A percentile compares a stretch with the other conserved stretches of the same genome.
Evolutionary conservation across 495 filamentous ascomycete genomes (phyloP).

Genomic region (Trichoderma parareesei): DNA sequence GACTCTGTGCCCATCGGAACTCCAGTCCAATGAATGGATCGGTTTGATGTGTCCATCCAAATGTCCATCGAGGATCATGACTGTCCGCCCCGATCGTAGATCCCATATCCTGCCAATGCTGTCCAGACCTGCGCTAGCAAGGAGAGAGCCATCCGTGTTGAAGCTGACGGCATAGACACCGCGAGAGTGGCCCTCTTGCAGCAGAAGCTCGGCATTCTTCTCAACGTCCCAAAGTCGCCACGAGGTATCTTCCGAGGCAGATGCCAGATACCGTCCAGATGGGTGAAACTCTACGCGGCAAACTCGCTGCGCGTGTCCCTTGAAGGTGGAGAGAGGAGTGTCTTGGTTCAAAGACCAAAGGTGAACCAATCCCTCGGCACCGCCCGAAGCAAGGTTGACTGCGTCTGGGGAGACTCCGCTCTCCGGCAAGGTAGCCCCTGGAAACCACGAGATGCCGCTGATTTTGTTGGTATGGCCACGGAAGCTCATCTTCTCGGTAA

Average conservation of each 20-base stretch:
- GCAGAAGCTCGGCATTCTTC: slow-evolving; percentile 69
- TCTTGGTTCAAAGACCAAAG: slow-evolving; percentile 85
- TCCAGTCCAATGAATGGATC: slow-evolving; percentile 89
- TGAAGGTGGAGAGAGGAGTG: slow-evolving; percentile 72
- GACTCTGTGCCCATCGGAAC: slow-evolving; percentile 78
- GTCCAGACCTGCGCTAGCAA: slow-evolving; percentile 86
- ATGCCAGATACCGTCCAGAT: slow-evolving; percentile 81
- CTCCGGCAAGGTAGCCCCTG: slow-evolving; percentile 65
- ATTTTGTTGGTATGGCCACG: slow-evolving; percentile 81
- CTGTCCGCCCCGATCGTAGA: slow-evolving; percentile 82
- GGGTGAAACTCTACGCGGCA: slow-evolving; percentile 93
- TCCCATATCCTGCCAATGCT: slow-evolving; percentile 97
- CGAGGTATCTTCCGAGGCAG: slow-evolving; percentile 90
- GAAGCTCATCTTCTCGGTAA: slow-evolving; percentile 64
- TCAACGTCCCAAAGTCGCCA: slow-evolving; percentile 96
- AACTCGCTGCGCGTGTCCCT: slow-evolving; percentile 80
- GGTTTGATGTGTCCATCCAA: slow-evolving; percentile 88
- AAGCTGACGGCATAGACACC: slow-evolving; percentile 86
- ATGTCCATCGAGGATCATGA: slow-evolving; percentile 83
- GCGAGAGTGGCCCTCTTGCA: slow-evolving; percentile 91
- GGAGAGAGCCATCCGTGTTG: slow-evolving; percentile 80
- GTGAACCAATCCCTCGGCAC: slow-evolving; percentile 81
- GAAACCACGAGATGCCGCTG: slow-evolving; percentile 85
- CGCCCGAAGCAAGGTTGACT: slow-evolving; percentile 84
- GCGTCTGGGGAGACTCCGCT: slow-evolving; percentile 60